Evolutionary conservation across 306 rosid species (phyloP), one percentile per base, ranked within the genome.

Genomic region (Cucurbita pepo): DNA sequence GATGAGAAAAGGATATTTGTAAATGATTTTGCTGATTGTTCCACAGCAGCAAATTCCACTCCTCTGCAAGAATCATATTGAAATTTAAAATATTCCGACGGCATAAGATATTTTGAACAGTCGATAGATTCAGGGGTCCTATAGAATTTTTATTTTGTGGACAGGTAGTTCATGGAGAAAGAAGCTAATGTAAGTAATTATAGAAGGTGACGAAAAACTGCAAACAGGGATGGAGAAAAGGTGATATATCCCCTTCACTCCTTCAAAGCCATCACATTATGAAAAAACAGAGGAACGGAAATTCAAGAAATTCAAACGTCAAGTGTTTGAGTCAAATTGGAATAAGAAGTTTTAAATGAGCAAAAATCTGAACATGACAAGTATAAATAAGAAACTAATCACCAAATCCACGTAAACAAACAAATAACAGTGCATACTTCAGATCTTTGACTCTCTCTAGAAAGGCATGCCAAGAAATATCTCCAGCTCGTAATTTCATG

Each of bases 1-100:
- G 98, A 93, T 75, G 98, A 93, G 80, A 93, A 93, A 59, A 93
- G 86, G 58, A 90, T 87, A 73, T 90, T 93, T 44, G 90, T 78
- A 80, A 83, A 84, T 79, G 89, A 81, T 78, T 87, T 93, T 21
- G 83, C 79, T 13, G 90, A 85, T 82, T 79, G 89, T 70, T 90
- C 90, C 64, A 77, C 80, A 36, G 89, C 88, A 75, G 81, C 60
- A 79, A 93, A 90, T 83, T 93, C 93, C 84, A 77, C 59, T 66
- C 88, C 88, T 85, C 98, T 93, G 86, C 79, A 79, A 36, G 70
- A 75, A 79, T 55, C 82, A 56, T 10, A 62, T 58, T 56, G 74
- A 56, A 77, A 30, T 13, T 13, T 13, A 38, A 22, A 53, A 21
- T 34, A 37, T 48, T 40, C 53, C 16, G 61, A 10, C 6, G 16